phyloP scores from a whole-genome alignment of 164 flowering plant genomes.

The Saururus chinensis region DNA sequence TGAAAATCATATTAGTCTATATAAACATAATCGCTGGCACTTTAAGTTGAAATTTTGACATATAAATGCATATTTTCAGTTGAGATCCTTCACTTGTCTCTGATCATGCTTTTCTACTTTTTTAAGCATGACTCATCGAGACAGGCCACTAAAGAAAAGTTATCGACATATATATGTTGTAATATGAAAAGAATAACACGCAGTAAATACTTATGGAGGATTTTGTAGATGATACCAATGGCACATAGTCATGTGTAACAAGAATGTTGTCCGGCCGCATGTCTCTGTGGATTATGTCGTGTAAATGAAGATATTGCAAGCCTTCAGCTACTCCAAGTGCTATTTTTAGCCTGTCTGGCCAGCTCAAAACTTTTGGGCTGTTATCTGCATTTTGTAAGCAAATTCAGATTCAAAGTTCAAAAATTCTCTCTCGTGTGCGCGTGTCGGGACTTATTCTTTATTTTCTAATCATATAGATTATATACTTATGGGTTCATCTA shows the following conservation, averaged over 20 bases:
- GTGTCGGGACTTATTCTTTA: too few relatives aligned
- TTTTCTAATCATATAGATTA: too few relatives aligned
- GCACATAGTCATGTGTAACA: conserved; percentile 47
- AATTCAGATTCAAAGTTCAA: background rate
- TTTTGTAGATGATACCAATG: conserved; percentile 31
- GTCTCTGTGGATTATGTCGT: conserved; percentile 62
- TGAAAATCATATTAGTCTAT: background rate
- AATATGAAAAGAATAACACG: background rate
- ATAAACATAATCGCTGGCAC: background rate
- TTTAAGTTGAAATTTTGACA: background rate
- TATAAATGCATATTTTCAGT: background rate
- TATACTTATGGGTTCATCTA: too few relatives aligned
- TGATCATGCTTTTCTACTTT: background rate
- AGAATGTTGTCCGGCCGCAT: conserved; percentile 67
- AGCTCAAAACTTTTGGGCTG: conserved; percentile 25
- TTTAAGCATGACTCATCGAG: too few relatives aligned
- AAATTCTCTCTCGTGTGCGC: too few relatives aligned
- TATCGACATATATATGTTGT: background rate
- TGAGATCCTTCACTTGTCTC: background rate
- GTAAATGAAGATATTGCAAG: conserved; percentile 38
- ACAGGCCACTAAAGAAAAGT: too few relatives aligned
- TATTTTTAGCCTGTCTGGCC: conserved; percentile 53
- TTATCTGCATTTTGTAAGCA: conserved; percentile 25
- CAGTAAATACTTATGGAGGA: background rate
- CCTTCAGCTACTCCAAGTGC: conserved; percentile 61